Evolutionary conservation across 2,329 filamentous ascomycete species (phyloP), one percentile per base, ranked within the genome.

Genomic region (Pezicula neosporulosa): DNA sequence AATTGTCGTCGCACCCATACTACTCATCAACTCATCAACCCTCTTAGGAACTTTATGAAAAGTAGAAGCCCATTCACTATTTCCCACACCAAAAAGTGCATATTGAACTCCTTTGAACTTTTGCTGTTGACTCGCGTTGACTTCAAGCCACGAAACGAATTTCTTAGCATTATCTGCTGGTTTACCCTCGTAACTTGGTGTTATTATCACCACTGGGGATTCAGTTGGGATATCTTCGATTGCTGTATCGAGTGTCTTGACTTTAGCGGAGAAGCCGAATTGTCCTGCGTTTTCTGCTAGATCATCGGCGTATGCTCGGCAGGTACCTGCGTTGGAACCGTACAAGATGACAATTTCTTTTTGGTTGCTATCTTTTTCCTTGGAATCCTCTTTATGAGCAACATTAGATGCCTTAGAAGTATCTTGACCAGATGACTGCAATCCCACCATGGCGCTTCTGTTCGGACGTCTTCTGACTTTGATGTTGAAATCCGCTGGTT

Each of bases 291-390:
- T 78, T 8, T 76, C 72, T 0, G 83, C 83, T 10, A 90, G 65
- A 27, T 79, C 74, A 55, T 85, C 78, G 1, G 87, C 24, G 24
- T 90, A 75, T 1, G 82, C 75, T 66, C 90, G 85, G 64, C 87
- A 91, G 1, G 87, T 91, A 0, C 87, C 87, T 2, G 82, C 83
- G 63, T 90, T 89, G 16, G 84, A 87, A 2, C 88, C 88, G 61
- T 88, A 91, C 41, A 85, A 78, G 18, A 92, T 78, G n/a, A 78
- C 78, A 56, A 92, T 15, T 37, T 37, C 13, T 15, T 37, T 15
- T 15, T 16, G 4, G 1, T 37, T 5, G 4, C 35, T 37, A 6
- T 15, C 16, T 16, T 16, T 37, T 15, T 4, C 24, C 7, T 16
- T 37, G 3, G 35, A 5, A 5, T 37, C 13, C 6, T 37, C 13